Base-by-base conservation (phyloP, 805 yeast genomes). In the Myxozyma sirexii region DNA sequence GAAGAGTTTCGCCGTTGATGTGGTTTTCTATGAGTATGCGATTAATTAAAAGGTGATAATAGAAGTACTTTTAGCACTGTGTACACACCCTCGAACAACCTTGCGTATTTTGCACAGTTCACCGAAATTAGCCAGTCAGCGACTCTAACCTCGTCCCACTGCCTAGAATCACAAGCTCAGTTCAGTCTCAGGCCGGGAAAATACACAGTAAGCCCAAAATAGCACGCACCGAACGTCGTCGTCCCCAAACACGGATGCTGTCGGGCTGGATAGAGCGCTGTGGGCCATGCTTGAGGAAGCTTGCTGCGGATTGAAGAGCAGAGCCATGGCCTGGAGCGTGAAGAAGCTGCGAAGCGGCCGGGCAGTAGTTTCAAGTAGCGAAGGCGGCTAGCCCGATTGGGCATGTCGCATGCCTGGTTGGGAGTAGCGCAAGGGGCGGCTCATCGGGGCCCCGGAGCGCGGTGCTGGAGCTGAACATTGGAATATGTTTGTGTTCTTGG, bases 1-100 rank as follows among this genome's bases (percentile, higher is more conserved):
- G 75, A 6, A 87, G 65, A 5, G 86, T 73, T 54, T 84, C 88
- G 23, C 77, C 75, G 0, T 84, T 79, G 63, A 87, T 80, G 24
- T 82, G 86, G 69, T 85, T 77, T 17, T 81, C 80, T 23, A 57
- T 27, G 17, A 42, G 10, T 10, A 29, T 7, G 10, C 10, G 33
- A 7, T 29, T 7, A 29, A 29, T 7, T 29, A 10, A 10, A 6
- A 29, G 6, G 6, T 10, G 10, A 29, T n/a, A n/a, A n/a, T n/a
- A n/a, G n/a, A n/a, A n/a, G n/a, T n/a, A n/a, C n/a, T n/a, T n/a
- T n/a, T n/a, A n/a, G n/a, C n/a, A n/a, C n/a, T n/a, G n/a, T n/a
- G n/a, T n/a, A 29, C 33, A 4, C 26, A 63, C 66, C 64, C 60
- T 52, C 56, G 37, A 64, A 64, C 12, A 59, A 24, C 3, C 54